phyloP scores from a whole-genome alignment of 768 basidiomycete species.

The Suillus clintonianus region DNA sequence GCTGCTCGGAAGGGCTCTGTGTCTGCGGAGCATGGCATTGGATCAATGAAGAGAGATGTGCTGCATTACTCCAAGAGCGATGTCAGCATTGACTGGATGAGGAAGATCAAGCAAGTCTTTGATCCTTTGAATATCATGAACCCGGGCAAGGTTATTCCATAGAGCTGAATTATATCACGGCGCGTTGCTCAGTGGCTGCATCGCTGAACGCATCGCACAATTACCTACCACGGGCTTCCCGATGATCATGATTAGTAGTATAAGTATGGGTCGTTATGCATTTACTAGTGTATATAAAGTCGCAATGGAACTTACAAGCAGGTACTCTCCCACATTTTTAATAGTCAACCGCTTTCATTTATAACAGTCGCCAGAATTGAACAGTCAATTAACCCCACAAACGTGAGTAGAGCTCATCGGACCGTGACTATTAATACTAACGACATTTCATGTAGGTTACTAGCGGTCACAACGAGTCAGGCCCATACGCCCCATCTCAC shows the following conservation, averaged over 20 bases:
- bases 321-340: neutral
- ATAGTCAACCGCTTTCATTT: neutral
- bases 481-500: neutral
- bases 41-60: constrained; percentile 92
- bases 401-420: constrained; percentile 3
- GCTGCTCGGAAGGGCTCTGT: constrained; percentile 85
- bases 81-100: constrained; percentile 86
- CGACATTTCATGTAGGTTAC: constrained; percentile 13
- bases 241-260: neutral
- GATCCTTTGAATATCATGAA: constrained; percentile 94
- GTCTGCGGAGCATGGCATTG: constrained; percentile 96
- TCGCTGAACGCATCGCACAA: neutral
- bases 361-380: too few relatives aligned
- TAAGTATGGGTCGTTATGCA: neutral
- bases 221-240: neutral
- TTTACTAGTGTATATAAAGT: neutral
- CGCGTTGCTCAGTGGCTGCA: neutral
- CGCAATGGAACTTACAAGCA: neutral
- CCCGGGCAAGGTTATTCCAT: constrained; percentile 75
- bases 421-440: neutral
- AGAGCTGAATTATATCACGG: neutral
- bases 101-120: constrained; percentile 82
- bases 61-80: constrained; percentile 84
- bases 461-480: constrained; percentile 14
- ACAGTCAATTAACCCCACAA: neutral